Conservation (phyloP, 495 filamentous ascomycete species). For the Hypoxylon fuscum region DNA sequence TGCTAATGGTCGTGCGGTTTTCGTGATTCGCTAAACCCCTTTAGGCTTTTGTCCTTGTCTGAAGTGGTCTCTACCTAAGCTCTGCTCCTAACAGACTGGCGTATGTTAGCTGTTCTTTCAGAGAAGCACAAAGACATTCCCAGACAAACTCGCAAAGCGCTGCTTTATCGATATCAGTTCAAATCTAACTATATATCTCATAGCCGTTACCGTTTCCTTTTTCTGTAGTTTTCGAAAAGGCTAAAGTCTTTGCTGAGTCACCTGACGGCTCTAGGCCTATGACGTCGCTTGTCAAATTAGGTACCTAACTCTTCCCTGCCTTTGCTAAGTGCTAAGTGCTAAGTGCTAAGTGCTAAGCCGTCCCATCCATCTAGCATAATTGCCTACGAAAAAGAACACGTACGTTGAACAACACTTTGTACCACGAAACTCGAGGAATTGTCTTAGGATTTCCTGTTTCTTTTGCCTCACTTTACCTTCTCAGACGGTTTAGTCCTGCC, state of each 20-base stretch:
- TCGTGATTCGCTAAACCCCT: neutral
- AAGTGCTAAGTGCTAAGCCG: too few relatives aligned
- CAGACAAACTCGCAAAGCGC: neutral
- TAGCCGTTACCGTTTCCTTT: neutral
- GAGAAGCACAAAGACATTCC: neutral
- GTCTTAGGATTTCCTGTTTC: neutral
- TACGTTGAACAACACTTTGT: neutral
- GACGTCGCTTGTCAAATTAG: slow-evolving; percentile 33
- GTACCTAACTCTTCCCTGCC: slow-evolving; percentile 3
- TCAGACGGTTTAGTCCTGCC: neutral
- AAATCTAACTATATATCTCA: neutral
- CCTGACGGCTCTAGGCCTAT: slow-evolving; percentile 30
- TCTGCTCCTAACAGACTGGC: neutral
- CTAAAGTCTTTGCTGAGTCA: slow-evolving; percentile 22
- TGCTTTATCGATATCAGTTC: neutral
- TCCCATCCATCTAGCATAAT: neutral
- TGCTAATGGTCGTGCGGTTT: too few relatives aligned
- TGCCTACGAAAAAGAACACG: slow-evolving; percentile 11
- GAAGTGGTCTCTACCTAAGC: too few relatives aligned
- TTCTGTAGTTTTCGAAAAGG: slow-evolving; percentile 3
- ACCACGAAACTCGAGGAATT: neutral
- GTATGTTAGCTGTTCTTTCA: neutral
- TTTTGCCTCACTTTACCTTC: neutral
- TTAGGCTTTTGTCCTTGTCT: neutral
- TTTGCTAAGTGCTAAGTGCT: too few relatives aligned